phyloP scores from a whole-genome alignment of 2,329 filamentous ascomycete genomes.

The Xylariaceae sp. region DNA sequence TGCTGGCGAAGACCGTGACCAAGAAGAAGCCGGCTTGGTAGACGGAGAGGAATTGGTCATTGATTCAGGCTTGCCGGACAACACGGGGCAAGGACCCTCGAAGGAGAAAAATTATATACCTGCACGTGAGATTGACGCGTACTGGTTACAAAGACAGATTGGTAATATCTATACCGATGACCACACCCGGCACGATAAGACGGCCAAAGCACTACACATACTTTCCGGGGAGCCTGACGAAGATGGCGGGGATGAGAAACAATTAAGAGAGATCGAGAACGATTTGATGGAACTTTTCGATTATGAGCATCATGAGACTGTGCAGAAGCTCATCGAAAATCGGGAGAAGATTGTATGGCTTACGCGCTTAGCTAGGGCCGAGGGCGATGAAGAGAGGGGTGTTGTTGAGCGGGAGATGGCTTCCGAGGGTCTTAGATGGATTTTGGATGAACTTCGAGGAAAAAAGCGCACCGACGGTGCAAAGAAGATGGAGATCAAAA shows the following conservation, averaged over 20 bases:
- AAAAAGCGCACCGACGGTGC: conserved; percentile 63
- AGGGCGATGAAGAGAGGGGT: conserved; percentile 74
- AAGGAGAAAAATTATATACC: conserved; percentile 67
- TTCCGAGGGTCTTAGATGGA: conserved; percentile 81
- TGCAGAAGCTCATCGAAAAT: conserved; percentile 88
- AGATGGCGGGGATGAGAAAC: conserved; percentile 76
- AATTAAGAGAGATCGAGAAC: conserved; percentile 92
- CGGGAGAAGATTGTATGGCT: conserved; percentile 95
- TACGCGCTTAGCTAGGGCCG: conserved; percentile 80
- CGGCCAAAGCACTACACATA: conserved; percentile 78
- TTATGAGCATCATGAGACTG: conserved; percentile 92
- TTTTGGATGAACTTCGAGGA: conserved; percentile 85
- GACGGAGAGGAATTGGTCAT: conserved; percentile 82
- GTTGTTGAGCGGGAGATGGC: conserved; percentile 89
- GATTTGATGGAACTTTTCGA: conserved; percentile 98
- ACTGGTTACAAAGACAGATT: conserved; percentile 94
- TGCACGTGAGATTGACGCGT: conserved; percentile 92
- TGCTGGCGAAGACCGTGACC: conserved; percentile 49
- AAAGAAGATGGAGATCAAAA: conserved; percentile 85
- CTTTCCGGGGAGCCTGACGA: conserved; percentile 75
- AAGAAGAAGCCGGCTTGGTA: conserved; percentile 52
- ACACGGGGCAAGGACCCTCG: conserved; percentile 48
- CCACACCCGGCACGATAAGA: conserved; percentile 92
- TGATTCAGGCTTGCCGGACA: conserved; percentile 63
- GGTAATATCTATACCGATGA: conserved; percentile 87